Conservation (phyloP, 2,329 filamentous ascomycete genomes). For the Fusarium sp. region DNA sequence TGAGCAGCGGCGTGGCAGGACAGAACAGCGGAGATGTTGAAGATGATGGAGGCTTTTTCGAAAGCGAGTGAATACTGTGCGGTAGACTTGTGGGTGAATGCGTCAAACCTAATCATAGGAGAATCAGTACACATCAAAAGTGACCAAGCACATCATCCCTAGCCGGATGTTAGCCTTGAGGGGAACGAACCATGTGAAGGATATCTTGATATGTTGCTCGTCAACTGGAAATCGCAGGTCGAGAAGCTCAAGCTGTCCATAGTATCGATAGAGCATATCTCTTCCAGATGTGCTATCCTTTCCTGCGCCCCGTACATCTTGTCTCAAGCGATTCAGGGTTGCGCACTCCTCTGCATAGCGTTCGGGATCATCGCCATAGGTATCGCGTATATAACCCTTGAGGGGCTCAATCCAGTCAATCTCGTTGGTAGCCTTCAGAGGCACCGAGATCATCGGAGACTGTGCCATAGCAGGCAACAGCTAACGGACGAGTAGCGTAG, state of each 20-base stretch:
- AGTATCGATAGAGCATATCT: constrained; percentile 96
- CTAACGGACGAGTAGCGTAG: constrained; percentile 7
- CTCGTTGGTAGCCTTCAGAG: constrained; percentile 94
- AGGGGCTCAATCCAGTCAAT: constrained; percentile 97
- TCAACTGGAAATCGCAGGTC: constrained; percentile 97
- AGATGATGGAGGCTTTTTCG: constrained; percentile 98
- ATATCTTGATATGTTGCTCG: constrained; percentile 99
- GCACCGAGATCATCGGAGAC: constrained; percentile 94
- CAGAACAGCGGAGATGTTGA: constrained; percentile 97
- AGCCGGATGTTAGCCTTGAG: neutral
- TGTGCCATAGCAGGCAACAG: constrained; percentile 73
- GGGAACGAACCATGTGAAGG: constrained; percentile 88
- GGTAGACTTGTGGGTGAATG: constrained; percentile 99
- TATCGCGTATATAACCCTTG: constrained; percentile 92
- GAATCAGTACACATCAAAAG: constrained; percentile 18
- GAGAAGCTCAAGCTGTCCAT: constrained; percentile 94
- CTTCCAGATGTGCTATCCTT: constrained; percentile 95
- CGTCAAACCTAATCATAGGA: constrained; percentile 82
- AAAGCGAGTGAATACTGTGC: constrained; percentile 96
- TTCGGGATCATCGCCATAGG: constrained; percentile 96
- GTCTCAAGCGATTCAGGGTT: constrained; percentile 91
- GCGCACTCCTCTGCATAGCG: constrained; percentile 95
- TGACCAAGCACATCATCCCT: neutral
- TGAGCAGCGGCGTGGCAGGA: constrained; percentile 96
- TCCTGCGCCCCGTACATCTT: constrained; percentile 98